Conservation (phyloP, 2,329 filamentous ascomycete genomes). For the Knufia petricola region DNA sequence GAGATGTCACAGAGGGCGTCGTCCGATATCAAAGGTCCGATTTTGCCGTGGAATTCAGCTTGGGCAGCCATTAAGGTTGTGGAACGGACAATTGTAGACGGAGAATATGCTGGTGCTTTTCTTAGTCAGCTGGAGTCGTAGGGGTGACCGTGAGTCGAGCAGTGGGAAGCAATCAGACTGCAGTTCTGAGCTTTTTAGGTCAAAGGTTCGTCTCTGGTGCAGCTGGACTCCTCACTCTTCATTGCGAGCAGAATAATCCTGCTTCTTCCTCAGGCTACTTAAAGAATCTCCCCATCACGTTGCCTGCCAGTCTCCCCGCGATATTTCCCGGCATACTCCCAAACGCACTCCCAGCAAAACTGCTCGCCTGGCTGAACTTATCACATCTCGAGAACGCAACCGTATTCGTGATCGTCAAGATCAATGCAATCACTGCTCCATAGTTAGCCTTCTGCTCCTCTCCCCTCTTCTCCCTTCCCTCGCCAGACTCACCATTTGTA, state of each 20-base stretch:
- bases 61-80: constrained; percentile 25
- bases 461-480: too few species aligned
- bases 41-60: constrained; percentile 32
- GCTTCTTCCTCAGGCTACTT: constrained; percentile 12
- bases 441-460: background rate
- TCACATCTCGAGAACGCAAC: constrained; percentile 44
- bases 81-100: constrained; percentile 36
- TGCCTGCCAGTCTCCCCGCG: constrained; percentile 20
- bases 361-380: constrained; percentile 48
- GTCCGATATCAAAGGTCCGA: constrained; percentile 32
- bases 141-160: constrained; percentile 39
- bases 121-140: constrained; percentile 47
- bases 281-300: constrained; percentile 23
- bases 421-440: constrained; percentile 37
- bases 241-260: too few species aligned
- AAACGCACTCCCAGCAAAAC: constrained; percentile 46
- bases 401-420: constrained; percentile 43
- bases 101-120: constrained; percentile 42
- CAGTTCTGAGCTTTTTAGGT: too few species aligned
- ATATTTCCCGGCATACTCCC: constrained; percentile 27
- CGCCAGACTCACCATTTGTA: constrained; percentile 36
- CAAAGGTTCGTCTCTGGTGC: too few species aligned
- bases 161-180: background rate
- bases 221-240: too few species aligned
- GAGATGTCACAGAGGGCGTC: constrained; percentile 25